Conservation (phyloP, 2,329 filamentous ascomycete genomes). For the Daldinia sp. region DNA sequence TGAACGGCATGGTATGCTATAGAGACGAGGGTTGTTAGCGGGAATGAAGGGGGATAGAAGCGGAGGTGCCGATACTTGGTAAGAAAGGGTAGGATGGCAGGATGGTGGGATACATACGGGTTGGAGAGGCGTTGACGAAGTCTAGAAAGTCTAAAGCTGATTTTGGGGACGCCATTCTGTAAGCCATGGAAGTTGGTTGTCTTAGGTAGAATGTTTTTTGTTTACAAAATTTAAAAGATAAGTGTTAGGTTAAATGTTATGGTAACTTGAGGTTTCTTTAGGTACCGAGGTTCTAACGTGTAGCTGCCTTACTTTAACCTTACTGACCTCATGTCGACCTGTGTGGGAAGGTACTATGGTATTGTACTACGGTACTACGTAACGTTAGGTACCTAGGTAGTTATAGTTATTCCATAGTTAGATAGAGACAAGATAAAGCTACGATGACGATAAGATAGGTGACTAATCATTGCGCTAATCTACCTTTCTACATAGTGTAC, state of each 20-base stretch:
- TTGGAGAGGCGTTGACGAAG: conserved; percentile 94
- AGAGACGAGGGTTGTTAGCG: conserved; percentile 29
- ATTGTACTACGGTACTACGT: neutral
- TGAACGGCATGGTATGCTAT: conserved; percentile 93
- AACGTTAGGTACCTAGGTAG: neutral
- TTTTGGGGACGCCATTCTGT: conserved; percentile 60
- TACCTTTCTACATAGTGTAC: neutral
- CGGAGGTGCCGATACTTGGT: neutral
- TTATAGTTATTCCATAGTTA: neutral
- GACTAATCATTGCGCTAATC: neutral
- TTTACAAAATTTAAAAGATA: no score
- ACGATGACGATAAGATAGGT: neutral
- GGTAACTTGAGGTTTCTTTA: no score
- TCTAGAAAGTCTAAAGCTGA: conserved; percentile 84
- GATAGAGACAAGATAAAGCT: neutral
- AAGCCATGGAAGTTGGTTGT: conserved; percentile 4
- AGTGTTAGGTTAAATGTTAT: no score
- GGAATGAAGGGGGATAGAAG: neutral
- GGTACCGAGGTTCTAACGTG: no score
- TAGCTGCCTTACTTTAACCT: no score
- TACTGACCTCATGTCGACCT: no score
- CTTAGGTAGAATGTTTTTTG: no score
- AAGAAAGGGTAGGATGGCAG: conserved; percentile 18
- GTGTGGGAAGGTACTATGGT: no score
- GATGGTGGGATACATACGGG: conserved; percentile 64